Percentiles rank a stretch among this genome's conserved stretches.
Conservation (phyloP, 2,329 filamentous ascomycete species). For the Biscogniauxia mediterranea region DNA sequence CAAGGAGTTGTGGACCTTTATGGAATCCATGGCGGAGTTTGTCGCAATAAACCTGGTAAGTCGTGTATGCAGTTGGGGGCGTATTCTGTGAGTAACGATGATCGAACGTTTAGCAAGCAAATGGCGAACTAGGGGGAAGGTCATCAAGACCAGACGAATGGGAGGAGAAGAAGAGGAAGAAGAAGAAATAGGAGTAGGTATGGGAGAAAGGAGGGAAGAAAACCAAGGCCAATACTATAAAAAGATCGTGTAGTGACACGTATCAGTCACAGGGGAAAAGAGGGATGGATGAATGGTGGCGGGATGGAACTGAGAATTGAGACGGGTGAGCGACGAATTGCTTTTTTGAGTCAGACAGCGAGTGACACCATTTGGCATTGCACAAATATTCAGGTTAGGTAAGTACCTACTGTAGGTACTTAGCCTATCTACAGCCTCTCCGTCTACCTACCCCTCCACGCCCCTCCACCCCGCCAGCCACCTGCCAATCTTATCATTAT, state of each 20-base stretch:
- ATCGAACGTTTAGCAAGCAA: conserved; percentile 26
- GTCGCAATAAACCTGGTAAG: conserved; percentile 34
- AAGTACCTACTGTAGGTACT: no score
- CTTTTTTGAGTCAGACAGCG: not conserved
- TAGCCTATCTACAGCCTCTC: no score
- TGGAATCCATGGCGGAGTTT: conserved; percentile 47
- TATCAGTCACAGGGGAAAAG: conserved; percentile 16
- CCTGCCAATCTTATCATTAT: not conserved
- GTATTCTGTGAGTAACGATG: conserved; percentile 25
- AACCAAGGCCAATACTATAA: no score
- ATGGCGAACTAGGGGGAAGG: conserved; percentile 29
- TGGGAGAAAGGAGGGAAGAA: not conserved
- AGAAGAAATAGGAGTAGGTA: not conserved
- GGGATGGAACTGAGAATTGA: no score
- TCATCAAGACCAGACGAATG: conserved; percentile 29
- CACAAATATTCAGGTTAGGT: no score
- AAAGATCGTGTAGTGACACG: conserved; percentile 14
- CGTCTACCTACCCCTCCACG: no score
- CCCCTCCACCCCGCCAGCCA: not conserved
- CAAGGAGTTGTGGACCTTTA: conserved; percentile 80
- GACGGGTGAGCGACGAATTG: not conserved
- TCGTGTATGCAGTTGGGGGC: conserved; percentile 19
- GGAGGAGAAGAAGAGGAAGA: conserved; percentile 1
- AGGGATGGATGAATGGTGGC: not conserved
- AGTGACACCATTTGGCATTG: not conserved